Conservation (phyloP, 257 asterid species). For the Penstemon newberryi region DNA sequence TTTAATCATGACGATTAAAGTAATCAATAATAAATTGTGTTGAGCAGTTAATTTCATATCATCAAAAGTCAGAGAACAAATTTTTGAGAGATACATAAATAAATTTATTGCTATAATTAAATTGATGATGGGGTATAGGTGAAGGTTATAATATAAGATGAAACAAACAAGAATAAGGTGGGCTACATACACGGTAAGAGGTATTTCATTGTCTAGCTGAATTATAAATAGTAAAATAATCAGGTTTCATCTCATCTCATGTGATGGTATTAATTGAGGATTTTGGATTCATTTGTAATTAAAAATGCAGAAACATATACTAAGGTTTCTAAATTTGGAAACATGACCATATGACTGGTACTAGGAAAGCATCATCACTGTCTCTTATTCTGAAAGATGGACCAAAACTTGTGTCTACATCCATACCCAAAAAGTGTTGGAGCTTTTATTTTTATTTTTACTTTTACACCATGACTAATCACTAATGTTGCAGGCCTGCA, state of each 20-base stretch:
- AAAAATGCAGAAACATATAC: conserved; percentile 11
- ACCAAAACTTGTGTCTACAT: neutral
- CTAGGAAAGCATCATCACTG: conserved; percentile 17
- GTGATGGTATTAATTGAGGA: conserved; percentile 19
- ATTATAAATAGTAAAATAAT: neutral
- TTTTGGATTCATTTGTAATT: conserved; percentile 24
- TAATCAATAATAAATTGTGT: neutral
- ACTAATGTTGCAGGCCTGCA: too few species aligned
- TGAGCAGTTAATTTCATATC: too few species aligned
- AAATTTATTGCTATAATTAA: too few species aligned
- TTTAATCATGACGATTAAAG: neutral
- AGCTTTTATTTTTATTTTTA: too few species aligned
- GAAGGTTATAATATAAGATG: too few species aligned
- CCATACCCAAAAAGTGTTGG: neutral
- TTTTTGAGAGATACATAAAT: too few species aligned
- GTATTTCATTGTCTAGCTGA: conserved; percentile 19
- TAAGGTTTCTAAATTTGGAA: conserved; percentile 27
- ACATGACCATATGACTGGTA: conserved; percentile 33
- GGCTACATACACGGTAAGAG: neutral
- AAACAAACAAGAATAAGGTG: conserved; percentile 2
- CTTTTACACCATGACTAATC: too few species aligned
- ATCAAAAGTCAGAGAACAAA: too few species aligned
- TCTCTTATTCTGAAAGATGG: neutral
- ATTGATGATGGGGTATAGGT: too few species aligned
- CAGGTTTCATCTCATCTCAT: neutral